These are phyloP conservation scores for Clonostachys byssicola DNA, from an alignment of 2,329 filamentous ascomycete species.

Conservation along the genomic window DNA sequence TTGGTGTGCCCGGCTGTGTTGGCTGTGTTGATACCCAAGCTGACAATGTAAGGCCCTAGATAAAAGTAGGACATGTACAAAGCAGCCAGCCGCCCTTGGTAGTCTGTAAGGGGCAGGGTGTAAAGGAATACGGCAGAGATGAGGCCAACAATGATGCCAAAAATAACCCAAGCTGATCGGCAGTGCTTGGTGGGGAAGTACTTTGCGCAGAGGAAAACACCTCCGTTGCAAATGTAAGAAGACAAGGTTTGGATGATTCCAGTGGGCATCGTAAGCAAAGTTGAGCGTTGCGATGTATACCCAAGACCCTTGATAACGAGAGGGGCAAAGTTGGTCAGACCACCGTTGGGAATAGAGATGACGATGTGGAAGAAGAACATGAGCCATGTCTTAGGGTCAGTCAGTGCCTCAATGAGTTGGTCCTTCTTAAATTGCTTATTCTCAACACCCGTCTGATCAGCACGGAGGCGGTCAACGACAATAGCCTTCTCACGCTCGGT, in stretches of 20 bases:
- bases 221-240: background rate
- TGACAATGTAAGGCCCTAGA: slow-evolving; percentile 1
- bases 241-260: slow-evolving; percentile 5
- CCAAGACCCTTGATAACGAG: slow-evolving; percentile 24
- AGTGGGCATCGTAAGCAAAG: slow-evolving; percentile 17
- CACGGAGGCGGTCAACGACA: slow-evolving; percentile 39
- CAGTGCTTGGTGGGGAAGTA: slow-evolving; percentile 2
- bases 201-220: background rate
- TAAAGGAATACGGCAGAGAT: slow-evolving; percentile 1
- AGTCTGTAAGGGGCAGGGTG: background rate
- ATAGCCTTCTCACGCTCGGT: slow-evolving; percentile 38
- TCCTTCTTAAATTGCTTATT: slow-evolving; percentile 42
- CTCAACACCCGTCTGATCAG: slow-evolving; percentile 44
- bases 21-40: slow-evolving; percentile 2
- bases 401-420: slow-evolving; percentile 38
- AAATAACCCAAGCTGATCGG: background rate
- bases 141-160: slow-evolving; percentile 1
- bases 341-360: slow-evolving; percentile 50
- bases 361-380: slow-evolving; percentile 45
- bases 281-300: slow-evolving; percentile 25
- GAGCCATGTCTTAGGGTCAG: slow-evolving; percentile 56
- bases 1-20: slow-evolving; percentile 31
- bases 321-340: slow-evolving; percentile 15
- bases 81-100: background rate
- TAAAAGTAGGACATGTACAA: background rate